Evolutionary conservation across 1,284 basidiomycete genomes (phyloP).

Genomic region (Fomitopsis schrenkii): DNA sequence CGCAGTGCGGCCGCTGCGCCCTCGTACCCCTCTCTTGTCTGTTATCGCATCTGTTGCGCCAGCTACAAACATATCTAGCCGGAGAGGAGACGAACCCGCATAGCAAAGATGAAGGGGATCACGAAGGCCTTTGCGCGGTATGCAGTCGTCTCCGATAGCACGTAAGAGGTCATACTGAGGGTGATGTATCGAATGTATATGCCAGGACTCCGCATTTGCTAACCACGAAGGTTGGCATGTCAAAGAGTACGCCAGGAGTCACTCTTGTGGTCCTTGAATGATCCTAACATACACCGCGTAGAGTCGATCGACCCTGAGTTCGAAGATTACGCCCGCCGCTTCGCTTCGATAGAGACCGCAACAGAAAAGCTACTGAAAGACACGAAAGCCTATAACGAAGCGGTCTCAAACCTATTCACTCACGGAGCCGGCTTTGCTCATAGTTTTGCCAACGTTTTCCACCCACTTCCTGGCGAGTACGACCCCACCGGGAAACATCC

Average conservation of each 20-base stretch:
- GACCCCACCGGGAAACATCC: slow-evolving; percentile 80
- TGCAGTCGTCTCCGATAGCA: slow-evolving; percentile 14
- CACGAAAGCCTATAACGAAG: slow-evolving; percentile 82
- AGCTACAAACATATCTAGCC: neutral
- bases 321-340: slow-evolving; percentile 79
- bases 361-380: slow-evolving; percentile 93
- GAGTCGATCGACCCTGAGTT: slow-evolving; percentile 57
- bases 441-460: slow-evolving; percentile 77
- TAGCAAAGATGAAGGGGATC: slow-evolving; percentile 69
- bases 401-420: slow-evolving; percentile 80
- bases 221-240: slow-evolving; percentile 81
- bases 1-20: neutral
- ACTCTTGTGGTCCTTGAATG: neutral
- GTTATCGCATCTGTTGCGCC: neutral
- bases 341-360: slow-evolving; percentile 74
- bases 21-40: neutral
- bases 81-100: neutral
- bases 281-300: neutral
- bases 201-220: slow-evolving; percentile 84
- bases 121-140: slow-evolving; percentile 78
- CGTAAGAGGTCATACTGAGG: neutral
- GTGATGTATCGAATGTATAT: neutral
- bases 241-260: slow-evolving; percentile 74
- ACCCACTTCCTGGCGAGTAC: slow-evolving; percentile 80
- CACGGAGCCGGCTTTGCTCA: slow-evolving; percentile 74